Conservation (phyloP, 768 basidiomycete species). For the Amyloporia xantha region DNA sequence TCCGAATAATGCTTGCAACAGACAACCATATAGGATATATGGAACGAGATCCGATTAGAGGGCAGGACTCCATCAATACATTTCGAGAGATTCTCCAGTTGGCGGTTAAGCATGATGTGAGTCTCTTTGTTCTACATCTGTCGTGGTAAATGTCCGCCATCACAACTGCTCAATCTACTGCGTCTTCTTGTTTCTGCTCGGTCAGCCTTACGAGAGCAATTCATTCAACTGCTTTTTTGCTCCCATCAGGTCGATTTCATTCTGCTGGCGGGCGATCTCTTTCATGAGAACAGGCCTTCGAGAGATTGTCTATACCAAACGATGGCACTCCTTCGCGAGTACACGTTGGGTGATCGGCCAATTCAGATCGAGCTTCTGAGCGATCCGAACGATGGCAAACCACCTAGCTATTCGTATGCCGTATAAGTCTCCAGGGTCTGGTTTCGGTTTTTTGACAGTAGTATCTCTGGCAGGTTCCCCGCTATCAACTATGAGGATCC, state of each 20-base stretch:
- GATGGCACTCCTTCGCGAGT: conserved; percentile 85
- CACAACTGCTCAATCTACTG: no score
- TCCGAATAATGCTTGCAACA: conserved; percentile 84
- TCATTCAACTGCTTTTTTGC: not conserved
- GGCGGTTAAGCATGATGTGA: conserved; percentile 80
- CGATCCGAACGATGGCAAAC: conserved; percentile 87
- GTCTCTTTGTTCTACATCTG: conserved; percentile 25
- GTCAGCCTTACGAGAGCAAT: not conserved
- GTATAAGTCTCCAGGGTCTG: not conserved
- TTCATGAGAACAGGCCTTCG: conserved; percentile 96
- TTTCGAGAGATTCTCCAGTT: conserved; percentile 92
- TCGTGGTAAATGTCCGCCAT: no score
- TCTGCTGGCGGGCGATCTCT: conserved; percentile 91
- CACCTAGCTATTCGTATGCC: conserved; percentile 75
- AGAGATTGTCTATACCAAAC: conserved; percentile 85
- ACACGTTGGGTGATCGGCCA: conserved; percentile 82
- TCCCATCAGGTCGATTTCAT: conserved; percentile 96
- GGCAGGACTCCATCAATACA: conserved; percentile 92
- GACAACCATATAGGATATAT: conserved; percentile 96
- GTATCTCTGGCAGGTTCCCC: conserved; percentile 60
- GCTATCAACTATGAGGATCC: conserved; percentile 96
- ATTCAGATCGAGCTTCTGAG: conserved; percentile 89
- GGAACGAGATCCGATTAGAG: conserved; percentile 90
- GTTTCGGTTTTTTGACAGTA: not conserved
- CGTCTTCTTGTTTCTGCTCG: not conserved